Conservation (phyloP, 345 rosid genomes). For the Microcos paniculata region DNA sequence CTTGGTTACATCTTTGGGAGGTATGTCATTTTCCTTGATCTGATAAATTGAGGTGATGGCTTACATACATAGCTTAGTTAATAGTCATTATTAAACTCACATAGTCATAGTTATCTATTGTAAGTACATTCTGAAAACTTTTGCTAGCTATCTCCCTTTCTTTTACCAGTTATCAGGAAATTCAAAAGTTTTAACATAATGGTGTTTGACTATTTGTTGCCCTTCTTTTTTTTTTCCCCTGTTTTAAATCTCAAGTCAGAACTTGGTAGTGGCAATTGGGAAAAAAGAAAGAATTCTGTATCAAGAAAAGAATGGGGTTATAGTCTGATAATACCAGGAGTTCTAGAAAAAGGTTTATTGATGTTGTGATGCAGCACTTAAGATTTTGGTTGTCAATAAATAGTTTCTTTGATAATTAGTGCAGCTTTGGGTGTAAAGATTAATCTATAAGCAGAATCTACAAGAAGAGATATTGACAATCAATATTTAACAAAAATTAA, state of each 20-base stretch:
- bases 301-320: not conserved
- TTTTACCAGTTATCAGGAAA: not conserved
- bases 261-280: not conserved
- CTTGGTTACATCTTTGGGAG: slow-evolving; percentile 84
- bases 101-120: not conserved
- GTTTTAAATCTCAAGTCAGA: not conserved
- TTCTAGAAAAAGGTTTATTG: slow-evolving; percentile 1
- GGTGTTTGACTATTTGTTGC: slow-evolving; percentile 1
- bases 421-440: not conserved
- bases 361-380: not conserved
- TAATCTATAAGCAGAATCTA: not conserved
- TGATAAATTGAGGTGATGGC: not conserved
- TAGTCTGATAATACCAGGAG: not conserved
- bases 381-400: not conserved
- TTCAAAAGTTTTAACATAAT: not conserved
- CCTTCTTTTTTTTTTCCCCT: not conserved
- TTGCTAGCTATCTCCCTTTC: not conserved
- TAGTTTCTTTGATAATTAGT: not conserved
- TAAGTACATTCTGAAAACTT: not conserved
- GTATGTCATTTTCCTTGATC: slow-evolving; percentile 33
- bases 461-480: not conserved
- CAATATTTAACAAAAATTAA: not conserved
- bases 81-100: not conserved
- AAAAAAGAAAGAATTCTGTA: not conserved
- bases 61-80: not conserved